Percentiles rank a stretch among this genome's conserved stretches.
phyloP scores from a whole-genome alignment of 148 eudicot species.

The Persicaria maculosa region DNA sequence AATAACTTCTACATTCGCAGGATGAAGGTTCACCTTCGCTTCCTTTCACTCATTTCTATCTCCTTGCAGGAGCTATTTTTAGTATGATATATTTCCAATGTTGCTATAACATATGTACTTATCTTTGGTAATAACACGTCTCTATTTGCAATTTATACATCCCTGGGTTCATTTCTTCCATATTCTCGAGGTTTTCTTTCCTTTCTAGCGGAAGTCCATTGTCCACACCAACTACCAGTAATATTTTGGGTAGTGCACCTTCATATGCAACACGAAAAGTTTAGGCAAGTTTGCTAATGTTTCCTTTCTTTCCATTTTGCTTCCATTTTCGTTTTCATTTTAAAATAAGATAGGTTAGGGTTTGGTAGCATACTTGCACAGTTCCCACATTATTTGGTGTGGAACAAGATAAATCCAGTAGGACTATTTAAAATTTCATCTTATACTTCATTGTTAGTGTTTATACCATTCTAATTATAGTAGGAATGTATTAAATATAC shows the following conservation, averaged over 20 bases:
- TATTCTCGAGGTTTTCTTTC: constrained; percentile 69
- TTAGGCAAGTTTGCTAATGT: constrained; percentile 48
- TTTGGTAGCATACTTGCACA: neutral
- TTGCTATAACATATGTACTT: neutral
- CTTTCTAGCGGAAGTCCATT: constrained; percentile 53
- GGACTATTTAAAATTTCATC: too few relatives aligned
- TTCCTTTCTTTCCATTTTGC: neutral
- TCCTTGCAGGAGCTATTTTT: constrained; percentile 5
- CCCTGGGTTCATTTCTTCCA: constrained; percentile 63
- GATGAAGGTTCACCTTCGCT: constrained; percentile 48
- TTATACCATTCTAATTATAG: too few relatives aligned
- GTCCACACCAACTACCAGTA: constrained; percentile 52
- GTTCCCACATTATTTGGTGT: neutral
- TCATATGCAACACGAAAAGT: constrained; percentile 46
- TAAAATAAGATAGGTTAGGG: neutral
- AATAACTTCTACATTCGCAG: constrained; percentile 65
- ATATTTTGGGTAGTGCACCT: constrained; percentile 42
- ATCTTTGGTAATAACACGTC: neutral
- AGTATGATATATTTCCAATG: neutral
- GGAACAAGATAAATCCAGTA: too few relatives aligned
- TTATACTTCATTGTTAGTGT: too few relatives aligned
- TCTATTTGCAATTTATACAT: constrained; percentile 39
- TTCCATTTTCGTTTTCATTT: neutral
- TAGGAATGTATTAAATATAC: too few relatives aligned
- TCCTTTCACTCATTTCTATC: neutral